Evolutionary conservation across 2,329 filamentous ascomycete genomes (phyloP).

Genomic region (Pseudophaeomoniella oleicola): DNA sequence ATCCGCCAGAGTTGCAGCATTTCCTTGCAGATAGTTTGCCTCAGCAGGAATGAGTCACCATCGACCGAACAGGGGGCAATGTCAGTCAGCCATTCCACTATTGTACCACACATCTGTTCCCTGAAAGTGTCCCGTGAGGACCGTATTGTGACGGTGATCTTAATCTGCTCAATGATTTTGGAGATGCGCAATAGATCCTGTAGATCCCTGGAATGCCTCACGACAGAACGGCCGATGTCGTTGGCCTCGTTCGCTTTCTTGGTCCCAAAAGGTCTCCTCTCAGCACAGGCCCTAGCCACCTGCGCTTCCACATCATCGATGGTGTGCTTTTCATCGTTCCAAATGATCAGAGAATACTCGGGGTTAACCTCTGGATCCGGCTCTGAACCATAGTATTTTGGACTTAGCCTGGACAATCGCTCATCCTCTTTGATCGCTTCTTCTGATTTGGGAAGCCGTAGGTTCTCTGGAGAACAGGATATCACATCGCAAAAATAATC

Average conservation of each 20-base stretch:
- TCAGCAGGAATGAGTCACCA: slow-evolving; percentile 61
- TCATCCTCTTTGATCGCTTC: slow-evolving; percentile 74
- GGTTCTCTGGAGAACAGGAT: slow-evolving; percentile 91
- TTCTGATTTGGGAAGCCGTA: slow-evolving; percentile 70
- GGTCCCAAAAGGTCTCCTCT: slow-evolving; percentile 53
- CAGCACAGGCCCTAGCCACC: slow-evolving; percentile 74
- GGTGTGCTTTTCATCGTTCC: slow-evolving; percentile 99
- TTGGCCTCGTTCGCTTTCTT: slow-evolving; percentile 77
- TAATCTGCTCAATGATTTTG: slow-evolving; percentile 82
- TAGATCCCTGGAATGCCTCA: slow-evolving; percentile 63
- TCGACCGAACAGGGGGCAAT: slow-evolving; percentile 82
- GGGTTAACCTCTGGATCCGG: slow-evolving; percentile 48
- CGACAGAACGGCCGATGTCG: slow-evolving; percentile 69
- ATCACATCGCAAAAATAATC: slow-evolving; percentile 98
- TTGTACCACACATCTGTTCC: slow-evolving; percentile 96
- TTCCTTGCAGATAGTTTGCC: slow-evolving; percentile 77
- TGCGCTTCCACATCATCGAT: slow-evolving; percentile 81
- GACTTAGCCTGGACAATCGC: slow-evolving; percentile 57
- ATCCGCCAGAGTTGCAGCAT: slow-evolving; percentile 75
- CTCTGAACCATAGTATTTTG: slow-evolving; percentile 55
- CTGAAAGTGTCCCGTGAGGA: slow-evolving; percentile 90
- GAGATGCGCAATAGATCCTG: slow-evolving; percentile 62
- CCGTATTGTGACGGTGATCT: slow-evolving; percentile 86
- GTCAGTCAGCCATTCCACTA: slow-evolving; percentile 90
- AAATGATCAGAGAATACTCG: slow-evolving; percentile 75